These are phyloP conservation scores for Apiospora rasikravindrae DNA, from an alignment of 2,329 filamentous ascomycete genomes.

Conservation along the genomic window DNA sequence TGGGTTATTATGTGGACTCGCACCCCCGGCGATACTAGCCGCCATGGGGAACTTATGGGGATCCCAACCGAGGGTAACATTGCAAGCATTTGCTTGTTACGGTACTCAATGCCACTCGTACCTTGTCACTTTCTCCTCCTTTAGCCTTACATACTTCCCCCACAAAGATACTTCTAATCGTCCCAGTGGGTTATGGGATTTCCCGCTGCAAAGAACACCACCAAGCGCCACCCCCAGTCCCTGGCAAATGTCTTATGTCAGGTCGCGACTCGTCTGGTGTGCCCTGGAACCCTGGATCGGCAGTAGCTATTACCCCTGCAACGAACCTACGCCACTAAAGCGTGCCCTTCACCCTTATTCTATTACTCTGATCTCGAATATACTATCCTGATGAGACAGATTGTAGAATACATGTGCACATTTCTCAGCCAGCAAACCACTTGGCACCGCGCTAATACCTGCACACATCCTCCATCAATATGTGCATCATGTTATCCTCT, in stretches of 20 bases:
- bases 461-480: conserved; percentile 11
- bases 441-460: not conserved
- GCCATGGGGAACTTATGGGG: conserved; percentile 16
- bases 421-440: conserved; percentile 4
- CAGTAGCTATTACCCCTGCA: conserved; percentile 2
- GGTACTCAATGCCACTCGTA: conserved; percentile 6
- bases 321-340: not conserved
- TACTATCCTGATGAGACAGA: conserved; percentile 13
- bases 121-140: conserved; percentile 11
- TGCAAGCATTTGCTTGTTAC: conserved; percentile 9
- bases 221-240: conserved; percentile 3
- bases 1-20: not conserved
- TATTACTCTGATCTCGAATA: conserved; percentile 19
- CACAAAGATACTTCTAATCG: not conserved
- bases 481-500: conserved; percentile 19
- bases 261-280: conserved; percentile 16
- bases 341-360: conserved; percentile 17
- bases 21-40: conserved; percentile 9
- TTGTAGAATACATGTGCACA: not conserved
- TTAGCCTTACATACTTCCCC: conserved; percentile 8
- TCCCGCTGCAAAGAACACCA: conserved; percentile 15
- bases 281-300: conserved; percentile 9
- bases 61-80: conserved; percentile 9
- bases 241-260: conserved; percentile 19
- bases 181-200: conserved; percentile 8